phyloP scores from a whole-genome alignment of 148 eudicot genomes.

The Persicaria tinctoria region DNA sequence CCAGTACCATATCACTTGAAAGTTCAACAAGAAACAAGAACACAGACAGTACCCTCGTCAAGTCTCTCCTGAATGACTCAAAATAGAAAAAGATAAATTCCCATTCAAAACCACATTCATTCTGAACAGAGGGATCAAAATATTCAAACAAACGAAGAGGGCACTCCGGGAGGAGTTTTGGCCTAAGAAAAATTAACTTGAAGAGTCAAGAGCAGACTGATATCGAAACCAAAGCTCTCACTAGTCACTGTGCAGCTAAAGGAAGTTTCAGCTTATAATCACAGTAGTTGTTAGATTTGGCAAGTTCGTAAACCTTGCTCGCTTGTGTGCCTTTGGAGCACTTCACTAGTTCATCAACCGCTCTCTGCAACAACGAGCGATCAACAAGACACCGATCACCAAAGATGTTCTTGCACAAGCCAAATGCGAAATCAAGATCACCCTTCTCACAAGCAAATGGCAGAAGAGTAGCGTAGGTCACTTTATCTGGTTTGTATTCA shows the following conservation, averaged over 20 bases:
- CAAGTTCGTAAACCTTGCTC: conserved; percentile 19
- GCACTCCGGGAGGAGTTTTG: neutral
- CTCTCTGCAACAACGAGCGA: conserved; percentile 20
- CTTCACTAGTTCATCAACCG: conserved; percentile 26
- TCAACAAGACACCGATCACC: conserved; percentile 11
- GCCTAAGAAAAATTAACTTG: neutral
- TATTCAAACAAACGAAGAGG: neutral
- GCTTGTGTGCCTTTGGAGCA: conserved; percentile 23
- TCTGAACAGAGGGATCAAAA: neutral
- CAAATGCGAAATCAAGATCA: conserved; percentile 24
- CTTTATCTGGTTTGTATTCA: conserved; percentile 9
- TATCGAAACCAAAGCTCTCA: neutral
- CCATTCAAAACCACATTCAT: neutral
- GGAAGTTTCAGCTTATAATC: conserved; percentile 10
- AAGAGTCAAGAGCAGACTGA: neutral
- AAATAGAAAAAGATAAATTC: neutral
- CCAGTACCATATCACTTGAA: neutral
- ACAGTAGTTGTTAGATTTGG: conserved; percentile 12
- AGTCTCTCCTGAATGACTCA: neutral
- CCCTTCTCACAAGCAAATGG: conserved; percentile 21
- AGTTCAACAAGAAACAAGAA: neutral
- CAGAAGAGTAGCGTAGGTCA: conserved; percentile 18
- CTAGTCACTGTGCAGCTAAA: neutral
- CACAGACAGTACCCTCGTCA: neutral
- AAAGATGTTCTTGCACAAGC: conserved; percentile 22